A percentile compares a stretch with the other conserved stretches of the same genome.
Conservation (phyloP, 176 grass and related monocot species). For the Bonia amplexicaulis region DNA sequence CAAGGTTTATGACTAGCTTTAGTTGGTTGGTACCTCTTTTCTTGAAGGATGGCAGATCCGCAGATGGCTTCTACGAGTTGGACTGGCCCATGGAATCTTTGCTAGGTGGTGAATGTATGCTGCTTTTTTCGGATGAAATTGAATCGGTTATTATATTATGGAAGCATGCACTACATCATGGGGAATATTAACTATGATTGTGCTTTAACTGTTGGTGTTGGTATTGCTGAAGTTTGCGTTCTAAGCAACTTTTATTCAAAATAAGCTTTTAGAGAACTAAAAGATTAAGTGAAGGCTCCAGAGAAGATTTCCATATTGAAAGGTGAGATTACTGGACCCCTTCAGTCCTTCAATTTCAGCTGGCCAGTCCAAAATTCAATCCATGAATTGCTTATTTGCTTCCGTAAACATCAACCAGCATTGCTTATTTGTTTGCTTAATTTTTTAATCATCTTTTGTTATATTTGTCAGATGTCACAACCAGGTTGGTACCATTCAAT, state of each 20-base stretch:
- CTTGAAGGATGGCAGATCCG: constrained; percentile 14
- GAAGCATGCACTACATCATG: neutral
- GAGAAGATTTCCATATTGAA: constrained; percentile 2
- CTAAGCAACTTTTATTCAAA: constrained; percentile 31
- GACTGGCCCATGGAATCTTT: constrained; percentile 41
- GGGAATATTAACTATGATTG: constrained; percentile 1
- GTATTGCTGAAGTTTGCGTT: constrained; percentile 24
- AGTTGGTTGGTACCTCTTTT: constrained; percentile 13
- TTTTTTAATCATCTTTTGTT: neutral
- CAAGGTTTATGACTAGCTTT: constrained; percentile 18
- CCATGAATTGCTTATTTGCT: neutral
- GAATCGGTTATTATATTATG: constrained; percentile 17
- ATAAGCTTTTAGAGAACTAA: neutral
- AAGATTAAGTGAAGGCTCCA: constrained; percentile 8
- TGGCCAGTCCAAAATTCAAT: neutral
- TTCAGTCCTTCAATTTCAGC: neutral
- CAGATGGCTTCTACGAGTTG: constrained; percentile 28
- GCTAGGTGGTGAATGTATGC: neutral
- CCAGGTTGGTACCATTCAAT: neutral
- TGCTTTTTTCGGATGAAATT: constrained; percentile 3
- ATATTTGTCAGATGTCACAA: constrained; percentile 5
- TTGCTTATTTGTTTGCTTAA: neutral
- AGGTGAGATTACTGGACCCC: neutral
- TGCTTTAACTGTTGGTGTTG: constrained; percentile 16
- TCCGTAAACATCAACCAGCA: neutral